Evolutionary conservation across 768 basidiomycete species (phyloP).

Genomic region (Naganishia friedmannii): DNA sequence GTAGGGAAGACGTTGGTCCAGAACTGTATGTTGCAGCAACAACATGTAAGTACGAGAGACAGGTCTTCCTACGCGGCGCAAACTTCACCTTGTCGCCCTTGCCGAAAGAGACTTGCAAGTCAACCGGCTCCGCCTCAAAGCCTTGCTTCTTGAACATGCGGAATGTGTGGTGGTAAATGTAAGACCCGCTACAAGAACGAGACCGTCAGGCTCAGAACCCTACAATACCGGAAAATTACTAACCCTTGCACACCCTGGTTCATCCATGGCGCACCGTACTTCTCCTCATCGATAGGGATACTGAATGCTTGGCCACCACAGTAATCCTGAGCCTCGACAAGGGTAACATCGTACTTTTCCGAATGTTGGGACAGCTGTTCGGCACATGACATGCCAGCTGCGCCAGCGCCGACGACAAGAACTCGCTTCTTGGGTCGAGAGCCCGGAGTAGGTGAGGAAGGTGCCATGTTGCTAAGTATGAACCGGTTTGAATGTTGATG

Average conservation of each 20-base stretch:
- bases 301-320: slow-evolving; percentile 56
- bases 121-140: slow-evolving; percentile 53
- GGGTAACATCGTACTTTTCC: slow-evolving; percentile 53
- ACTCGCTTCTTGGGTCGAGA: slow-evolving; percentile 48
- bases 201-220: slow-evolving; percentile 24
- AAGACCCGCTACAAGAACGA: slow-evolving; percentile 34
- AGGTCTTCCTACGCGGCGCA: not conserved
- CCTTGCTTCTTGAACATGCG: slow-evolving; percentile 52
- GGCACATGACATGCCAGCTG: slow-evolving; percentile 54
- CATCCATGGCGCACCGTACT: slow-evolving; percentile 53
- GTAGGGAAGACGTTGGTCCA: slow-evolving; percentile 57
- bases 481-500: too few relatives aligned
- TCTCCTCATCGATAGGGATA: slow-evolving; percentile 53
- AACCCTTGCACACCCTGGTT: slow-evolving; percentile 56
- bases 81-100: slow-evolving; percentile 53
- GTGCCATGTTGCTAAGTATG: not conserved
- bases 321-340: slow-evolving; percentile 53
- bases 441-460: slow-evolving; percentile 5
- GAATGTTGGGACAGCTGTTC: slow-evolving; percentile 53
- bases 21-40: slow-evolving; percentile 40
- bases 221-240: slow-evolving; percentile 40
- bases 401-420: slow-evolving; percentile 55
- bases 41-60: not conserved
- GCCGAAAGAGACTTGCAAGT: slow-evolving; percentile 56
- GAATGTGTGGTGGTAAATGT: slow-evolving; percentile 55